A percentile compares a stretch with the other conserved stretches of the same genome.
Evolutionary conservation across 73 alveolate species (phyloP).

Genomic region (Paramecium sonneborni): DNA sequence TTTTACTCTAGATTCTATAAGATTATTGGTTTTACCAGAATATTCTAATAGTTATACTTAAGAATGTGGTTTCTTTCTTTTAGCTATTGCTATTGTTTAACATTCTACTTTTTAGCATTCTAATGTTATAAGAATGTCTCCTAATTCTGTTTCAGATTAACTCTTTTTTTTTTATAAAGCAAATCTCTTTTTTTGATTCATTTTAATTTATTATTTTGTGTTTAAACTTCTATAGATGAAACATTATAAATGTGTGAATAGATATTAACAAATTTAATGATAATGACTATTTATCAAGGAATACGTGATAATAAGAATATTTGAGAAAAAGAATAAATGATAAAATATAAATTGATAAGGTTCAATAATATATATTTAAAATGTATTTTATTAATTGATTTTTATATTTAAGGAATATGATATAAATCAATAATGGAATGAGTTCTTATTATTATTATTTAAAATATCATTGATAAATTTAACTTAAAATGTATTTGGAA

Average conservation of each 20-base stretch:
- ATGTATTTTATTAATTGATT: neutral
- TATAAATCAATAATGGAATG: neutral
- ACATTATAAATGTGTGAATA: neutral
- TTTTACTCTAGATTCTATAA: neutral
- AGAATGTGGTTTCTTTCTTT: neutral
- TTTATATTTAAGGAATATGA: neutral
- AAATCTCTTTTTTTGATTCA: neutral
- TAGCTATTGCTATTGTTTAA: neutral
- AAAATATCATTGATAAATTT: neutral
- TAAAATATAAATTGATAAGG: neutral
- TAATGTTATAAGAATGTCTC: neutral
- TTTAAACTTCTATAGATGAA: neutral
- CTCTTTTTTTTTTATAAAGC: neutral
- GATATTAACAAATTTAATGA: no score
- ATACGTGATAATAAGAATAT: no score
- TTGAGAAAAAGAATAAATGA: no score
- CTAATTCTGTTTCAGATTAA: neutral
- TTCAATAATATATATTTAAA: neutral
- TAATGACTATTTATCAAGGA: no score
- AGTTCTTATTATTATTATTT: neutral
- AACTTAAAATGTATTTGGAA: neutral
- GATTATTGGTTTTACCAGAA: neutral
- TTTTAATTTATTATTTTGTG: neutral
- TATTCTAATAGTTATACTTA: neutral
- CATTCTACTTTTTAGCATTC: neutral